Evolutionary conservation across 495 filamentous ascomycete species (phyloP).

Genomic region (Pyronema domesticum): DNA sequence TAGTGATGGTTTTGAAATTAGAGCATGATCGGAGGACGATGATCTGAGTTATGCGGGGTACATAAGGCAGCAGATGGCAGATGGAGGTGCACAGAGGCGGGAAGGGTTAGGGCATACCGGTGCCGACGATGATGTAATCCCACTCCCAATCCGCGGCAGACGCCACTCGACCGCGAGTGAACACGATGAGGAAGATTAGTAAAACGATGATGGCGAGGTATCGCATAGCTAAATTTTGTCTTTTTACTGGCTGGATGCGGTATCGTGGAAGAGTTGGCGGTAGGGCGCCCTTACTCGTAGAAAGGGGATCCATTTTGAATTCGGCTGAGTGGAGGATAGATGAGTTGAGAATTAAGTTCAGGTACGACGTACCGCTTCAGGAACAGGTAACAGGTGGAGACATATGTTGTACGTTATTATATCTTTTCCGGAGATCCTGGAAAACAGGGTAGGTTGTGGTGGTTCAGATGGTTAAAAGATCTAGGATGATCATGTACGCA

Average conservation of each 20-base stretch:
- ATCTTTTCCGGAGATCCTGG: too few species aligned
- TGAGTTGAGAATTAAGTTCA: too few species aligned
- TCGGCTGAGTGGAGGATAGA: neutral
- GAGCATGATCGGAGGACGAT: neutral
- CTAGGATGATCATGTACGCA: too few species aligned
- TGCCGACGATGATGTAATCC: slow-evolving; percentile 49
- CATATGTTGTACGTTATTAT: too few species aligned
- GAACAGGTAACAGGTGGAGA: too few species aligned
- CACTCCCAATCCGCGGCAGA: slow-evolving; percentile 28
- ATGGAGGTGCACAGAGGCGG: neutral
- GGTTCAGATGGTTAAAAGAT: too few species aligned
- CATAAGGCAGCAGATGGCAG: neutral
- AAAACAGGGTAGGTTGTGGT: too few species aligned
- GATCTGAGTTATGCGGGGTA: neutral
- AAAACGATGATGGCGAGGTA: neutral
- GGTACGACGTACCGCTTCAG: too few species aligned
- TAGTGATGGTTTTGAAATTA: too few species aligned
- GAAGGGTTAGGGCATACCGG: slow-evolving; percentile 26
- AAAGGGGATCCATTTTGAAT: neutral
- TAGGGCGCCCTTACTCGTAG: neutral
- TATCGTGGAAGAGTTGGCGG: neutral
- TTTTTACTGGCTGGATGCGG: neutral
- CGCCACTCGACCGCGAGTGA: neutral
- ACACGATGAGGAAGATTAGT: neutral
- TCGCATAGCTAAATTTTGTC: neutral